phyloP scores from a whole-genome alignment of 2,329 filamentous ascomycete genomes.

The Trichoderma sp. region DNA sequence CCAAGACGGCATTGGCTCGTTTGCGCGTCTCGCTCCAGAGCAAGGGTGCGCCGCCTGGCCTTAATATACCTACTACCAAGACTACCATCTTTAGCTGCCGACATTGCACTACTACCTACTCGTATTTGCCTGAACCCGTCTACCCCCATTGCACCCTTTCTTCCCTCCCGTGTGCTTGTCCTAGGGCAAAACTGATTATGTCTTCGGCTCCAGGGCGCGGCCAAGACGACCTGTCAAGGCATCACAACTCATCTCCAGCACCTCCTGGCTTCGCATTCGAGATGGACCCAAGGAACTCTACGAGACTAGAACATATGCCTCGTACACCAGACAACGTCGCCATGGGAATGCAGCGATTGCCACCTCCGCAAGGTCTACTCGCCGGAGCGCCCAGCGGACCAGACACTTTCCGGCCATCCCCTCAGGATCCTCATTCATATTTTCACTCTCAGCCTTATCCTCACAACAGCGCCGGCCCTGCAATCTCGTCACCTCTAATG shows the following conservation, averaged over 20 bases:
- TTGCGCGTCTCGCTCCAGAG: constrained; percentile 21
- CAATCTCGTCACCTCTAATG: background rate
- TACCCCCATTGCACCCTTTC: background rate
- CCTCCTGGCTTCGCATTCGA: constrained; percentile 25
- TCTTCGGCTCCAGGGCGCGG: constrained; percentile 19
- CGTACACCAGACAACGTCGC: constrained; percentile 27
- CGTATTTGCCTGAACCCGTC: background rate
- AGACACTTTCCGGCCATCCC: constrained; percentile 16
- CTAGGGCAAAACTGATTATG: constrained; percentile 21
- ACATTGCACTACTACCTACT: background rate
- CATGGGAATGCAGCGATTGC: constrained; percentile 20
- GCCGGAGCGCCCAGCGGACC: constrained; percentile 24
- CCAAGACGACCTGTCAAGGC: constrained; percentile 19
- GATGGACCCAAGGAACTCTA: constrained; percentile 23
- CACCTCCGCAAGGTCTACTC: constrained; percentile 26
- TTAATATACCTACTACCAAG: constrained; percentile 19
- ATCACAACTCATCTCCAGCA: constrained; percentile 23
- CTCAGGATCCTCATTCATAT: constrained; percentile 20
- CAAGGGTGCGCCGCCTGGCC: constrained; percentile 20
- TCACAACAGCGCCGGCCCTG: background rate
- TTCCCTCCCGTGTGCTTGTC: background rate
- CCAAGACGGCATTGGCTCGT: constrained; percentile 20
- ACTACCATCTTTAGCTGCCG: constrained; percentile 5
- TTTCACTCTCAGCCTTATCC: background rate
- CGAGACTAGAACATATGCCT: constrained; percentile 27